Evolutionary conservation across 2,329 filamentous ascomycete species (phyloP).

Genomic region (Aschersonia sp.): DNA sequence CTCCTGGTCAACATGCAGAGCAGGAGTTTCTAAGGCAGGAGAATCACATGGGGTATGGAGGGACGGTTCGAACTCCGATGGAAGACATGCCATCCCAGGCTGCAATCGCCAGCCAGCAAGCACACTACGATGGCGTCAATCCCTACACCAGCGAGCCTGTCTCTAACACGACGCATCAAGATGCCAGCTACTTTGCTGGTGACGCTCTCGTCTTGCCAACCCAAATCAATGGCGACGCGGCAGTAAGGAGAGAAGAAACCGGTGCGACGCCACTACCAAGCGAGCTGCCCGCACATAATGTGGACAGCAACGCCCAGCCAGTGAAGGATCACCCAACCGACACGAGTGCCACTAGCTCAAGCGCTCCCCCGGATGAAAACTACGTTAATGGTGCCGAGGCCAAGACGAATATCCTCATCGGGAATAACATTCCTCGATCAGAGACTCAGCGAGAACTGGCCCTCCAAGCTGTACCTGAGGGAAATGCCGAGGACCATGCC

Average conservation of each 20-base stretch:
- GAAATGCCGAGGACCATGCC: conserved; percentile 5
- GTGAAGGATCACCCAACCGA: background rate
- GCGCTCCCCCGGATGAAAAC: conserved; percentile 3
- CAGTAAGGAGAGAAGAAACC: background rate
- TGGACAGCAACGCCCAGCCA: background rate
- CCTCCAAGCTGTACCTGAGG: conserved; percentile 7
- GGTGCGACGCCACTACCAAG: background rate
- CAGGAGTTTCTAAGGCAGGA: conserved; percentile 2
- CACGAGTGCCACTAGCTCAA: background rate
- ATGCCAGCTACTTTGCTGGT: conserved; percentile 8
- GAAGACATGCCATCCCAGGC: conserved; percentile 36
- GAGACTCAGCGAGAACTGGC: conserved; percentile 10
- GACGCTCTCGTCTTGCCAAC: conserved; percentile 5
- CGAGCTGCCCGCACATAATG: background rate
- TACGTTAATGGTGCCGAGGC: conserved; percentile 5
- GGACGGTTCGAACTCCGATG: conserved; percentile 28
- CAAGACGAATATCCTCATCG: conserved; percentile 6
- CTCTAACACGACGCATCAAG: conserved; percentile 6
- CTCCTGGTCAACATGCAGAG: conserved; percentile 15
- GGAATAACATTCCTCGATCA: conserved; percentile 7
- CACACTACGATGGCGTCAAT: conserved; percentile 40
- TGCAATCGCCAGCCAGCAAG: conserved; percentile 33
- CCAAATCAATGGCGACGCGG: conserved; percentile 6
- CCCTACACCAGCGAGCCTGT: conserved; percentile 37
- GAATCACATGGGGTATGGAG: conserved; percentile 26